phyloP scores from a whole-genome alignment of 106 monocot species.

The Allium fistulosum region DNA sequence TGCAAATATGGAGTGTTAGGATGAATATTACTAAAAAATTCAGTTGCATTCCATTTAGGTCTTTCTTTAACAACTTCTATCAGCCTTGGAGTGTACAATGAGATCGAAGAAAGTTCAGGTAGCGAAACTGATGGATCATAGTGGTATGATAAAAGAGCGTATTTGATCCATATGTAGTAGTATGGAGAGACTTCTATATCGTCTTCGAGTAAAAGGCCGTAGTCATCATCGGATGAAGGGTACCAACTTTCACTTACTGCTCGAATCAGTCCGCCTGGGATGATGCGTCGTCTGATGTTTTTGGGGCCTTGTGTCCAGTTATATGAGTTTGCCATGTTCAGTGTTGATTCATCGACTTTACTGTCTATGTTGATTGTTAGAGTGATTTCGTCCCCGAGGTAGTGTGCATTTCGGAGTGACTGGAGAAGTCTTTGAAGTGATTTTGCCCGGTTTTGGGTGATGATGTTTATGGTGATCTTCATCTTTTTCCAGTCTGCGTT shows the following conservation, averaged over 20 bases:
- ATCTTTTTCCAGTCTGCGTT: conserved; percentile 76
- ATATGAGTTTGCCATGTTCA: conserved; percentile 48
- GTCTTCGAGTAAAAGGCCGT: conserved; percentile 73
- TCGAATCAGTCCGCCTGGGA: conserved; percentile 80
- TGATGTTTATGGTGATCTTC: conserved; percentile 66
- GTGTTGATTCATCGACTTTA: conserved; percentile 58
- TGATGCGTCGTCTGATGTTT: conserved; percentile 44
- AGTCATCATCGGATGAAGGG: conserved; percentile 70
- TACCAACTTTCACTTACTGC: conserved; percentile 95
- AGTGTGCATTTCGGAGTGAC: conserved; percentile 55
- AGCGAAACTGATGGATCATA: conserved; percentile 72
- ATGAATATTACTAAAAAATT: conserved; percentile 68
- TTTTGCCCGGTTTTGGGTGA: conserved; percentile 61
- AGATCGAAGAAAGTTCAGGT: conserved; percentile 82
- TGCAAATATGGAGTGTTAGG: conserved; percentile 87
- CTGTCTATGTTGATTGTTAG: conserved; percentile 90
- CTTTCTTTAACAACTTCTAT: conserved; percentile 86
- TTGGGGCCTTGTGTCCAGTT: conserved; percentile 74
- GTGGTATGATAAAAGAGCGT: conserved; percentile 68
- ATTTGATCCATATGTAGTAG: conserved; percentile 95
- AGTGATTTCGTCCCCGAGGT: conserved; percentile 63
- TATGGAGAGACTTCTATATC: conserved; percentile 92
- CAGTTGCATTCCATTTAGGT: conserved; percentile 80
- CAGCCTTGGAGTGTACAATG: conserved; percentile 76
- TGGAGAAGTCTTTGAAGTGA: conserved; percentile 56